A percentile compares a stretch with the other conserved stretches of the same genome.
Evolutionary conservation across 495 filamentous ascomycete species (phyloP).

Genomic region (Aspergillus cristatus): DNA sequence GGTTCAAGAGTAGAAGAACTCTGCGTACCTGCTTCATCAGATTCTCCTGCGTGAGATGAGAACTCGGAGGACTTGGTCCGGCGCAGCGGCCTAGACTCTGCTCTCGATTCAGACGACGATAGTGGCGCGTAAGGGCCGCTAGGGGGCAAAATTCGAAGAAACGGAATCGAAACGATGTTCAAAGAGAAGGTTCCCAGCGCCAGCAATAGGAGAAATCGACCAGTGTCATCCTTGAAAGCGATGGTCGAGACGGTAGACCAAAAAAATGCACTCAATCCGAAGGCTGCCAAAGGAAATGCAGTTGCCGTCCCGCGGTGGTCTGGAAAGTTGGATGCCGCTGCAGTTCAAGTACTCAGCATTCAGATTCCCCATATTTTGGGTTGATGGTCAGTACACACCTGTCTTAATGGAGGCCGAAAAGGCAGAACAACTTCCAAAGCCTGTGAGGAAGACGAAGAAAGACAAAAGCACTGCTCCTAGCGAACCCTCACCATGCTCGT

Average conservation of each 20-base stretch:
- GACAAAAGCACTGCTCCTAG: slow-evolving; percentile 62
- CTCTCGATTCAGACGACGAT: slow-evolving; percentile 37
- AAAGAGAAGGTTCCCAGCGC: slow-evolving; percentile 70
- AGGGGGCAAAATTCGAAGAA: slow-evolving; percentile 67
- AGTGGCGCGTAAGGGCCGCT: slow-evolving; percentile 55
- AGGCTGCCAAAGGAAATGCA: slow-evolving; percentile 82
- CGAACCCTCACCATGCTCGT: slow-evolving; percentile 42
- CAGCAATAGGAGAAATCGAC: slow-evolving; percentile 68
- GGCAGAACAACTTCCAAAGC: slow-evolving; percentile 76
- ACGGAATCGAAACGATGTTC: slow-evolving; percentile 65
- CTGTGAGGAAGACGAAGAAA: slow-evolving; percentile 75
- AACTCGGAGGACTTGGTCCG: slow-evolving; percentile 50
- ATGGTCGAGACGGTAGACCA: slow-evolving; percentile 71
- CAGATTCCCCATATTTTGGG: slow-evolving; percentile 10
- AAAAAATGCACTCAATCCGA: slow-evolving; percentile 94
- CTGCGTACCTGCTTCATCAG: slow-evolving; percentile 64
- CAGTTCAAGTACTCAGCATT: slow-evolving; percentile 4
- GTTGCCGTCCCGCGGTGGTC: slow-evolving; percentile 87
- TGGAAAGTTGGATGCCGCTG: slow-evolving; percentile 87
- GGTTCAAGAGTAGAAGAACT: slow-evolving; percentile 24
- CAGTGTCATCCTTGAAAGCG: slow-evolving; percentile 77
- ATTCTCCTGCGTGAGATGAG: slow-evolving; percentile 32
- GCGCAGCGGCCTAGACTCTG: slow-evolving; percentile 50
- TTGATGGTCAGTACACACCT: slow-evolving; percentile 23
- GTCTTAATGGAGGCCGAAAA: slow-evolving; percentile 82